Conservation (phyloP, 768 basidiomycete genomes). For the Termitomyces bulborhizus region DNA sequence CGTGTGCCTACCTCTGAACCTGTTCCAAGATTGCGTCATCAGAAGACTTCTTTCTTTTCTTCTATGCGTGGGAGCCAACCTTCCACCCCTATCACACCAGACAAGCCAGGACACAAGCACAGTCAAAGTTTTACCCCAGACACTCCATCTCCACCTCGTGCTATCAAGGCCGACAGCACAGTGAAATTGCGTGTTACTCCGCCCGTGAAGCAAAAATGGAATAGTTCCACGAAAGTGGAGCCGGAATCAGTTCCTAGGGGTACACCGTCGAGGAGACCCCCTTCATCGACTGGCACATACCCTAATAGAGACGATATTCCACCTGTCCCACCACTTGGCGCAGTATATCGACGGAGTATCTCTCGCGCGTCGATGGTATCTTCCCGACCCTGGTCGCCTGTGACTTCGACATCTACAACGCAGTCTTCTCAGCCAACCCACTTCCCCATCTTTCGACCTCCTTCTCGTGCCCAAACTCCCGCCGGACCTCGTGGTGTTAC, state of each 20-base stretch:
- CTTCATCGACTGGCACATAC: constrained; percentile 39
- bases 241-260: constrained; percentile 44
- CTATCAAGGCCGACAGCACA: constrained; percentile 33
- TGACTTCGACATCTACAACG: constrained; percentile 66
- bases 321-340: constrained; percentile 40
- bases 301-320: constrained; percentile 28
- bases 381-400: constrained; percentile 76
- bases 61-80: constrained; percentile 38
- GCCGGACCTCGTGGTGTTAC: constrained; percentile 25
- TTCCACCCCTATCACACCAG: constrained; percentile 45
- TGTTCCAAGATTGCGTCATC: constrained; percentile 39
- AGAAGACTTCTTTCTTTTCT: constrained; percentile 59
- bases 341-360: constrained; percentile 55
- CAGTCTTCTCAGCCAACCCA: constrained; percentile 42
- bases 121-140: constrained; percentile 70
- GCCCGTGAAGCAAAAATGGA: constrained; percentile 57
- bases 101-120: constrained; percentile 59
- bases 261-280: constrained; percentile 44
- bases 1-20: constrained; percentile 55
- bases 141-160: constrained; percentile 56
- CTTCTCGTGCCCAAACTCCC: constrained; percentile 61
- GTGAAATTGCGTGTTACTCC: constrained; percentile 26
- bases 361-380: constrained; percentile 74
- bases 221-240: constrained; percentile 74
- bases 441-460: constrained; percentile 35